phyloP scores from a whole-genome alignment of 495 filamentous ascomycete genomes.

The Penicillium verhagenii region DNA sequence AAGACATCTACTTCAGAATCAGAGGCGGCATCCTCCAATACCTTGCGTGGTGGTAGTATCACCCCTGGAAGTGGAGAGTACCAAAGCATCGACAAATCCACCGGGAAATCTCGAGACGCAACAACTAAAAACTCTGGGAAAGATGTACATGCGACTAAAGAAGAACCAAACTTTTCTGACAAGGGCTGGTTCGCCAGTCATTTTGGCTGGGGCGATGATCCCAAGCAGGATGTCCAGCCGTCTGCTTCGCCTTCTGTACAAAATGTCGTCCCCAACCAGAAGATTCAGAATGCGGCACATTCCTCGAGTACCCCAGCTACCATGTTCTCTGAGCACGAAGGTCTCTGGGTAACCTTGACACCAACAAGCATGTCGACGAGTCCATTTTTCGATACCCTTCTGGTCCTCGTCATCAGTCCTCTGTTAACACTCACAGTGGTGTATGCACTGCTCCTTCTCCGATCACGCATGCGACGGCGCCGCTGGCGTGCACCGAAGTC shows the following conservation, averaged over 20 bases:
- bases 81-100: conserved; percentile 35
- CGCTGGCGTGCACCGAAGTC: conserved; percentile 96
- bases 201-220: conserved; percentile 31
- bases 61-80: conserved; percentile 81
- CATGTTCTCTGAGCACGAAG: conserved; percentile 61
- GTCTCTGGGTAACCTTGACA: conserved; percentile 93
- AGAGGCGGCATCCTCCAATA: conserved; percentile 35
- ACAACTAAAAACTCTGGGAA: conserved; percentile 7
- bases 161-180: conserved; percentile 3
- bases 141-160: conserved; percentile 1
- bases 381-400: conserved; percentile 92
- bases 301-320: conserved; percentile 10
- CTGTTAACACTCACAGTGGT: conserved; percentile 90
- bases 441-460: conserved; percentile 82
- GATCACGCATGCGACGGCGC: conserved; percentile 83
- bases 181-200: conserved; percentile 41
- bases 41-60: conserved; percentile 65
- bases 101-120: conserved; percentile 15
- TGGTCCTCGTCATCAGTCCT: conserved; percentile 90
- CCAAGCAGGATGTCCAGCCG: conserved; percentile 13
- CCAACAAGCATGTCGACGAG: conserved; percentile 87
- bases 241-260: conserved; percentile 8
- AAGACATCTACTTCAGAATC: conserved; percentile 27
- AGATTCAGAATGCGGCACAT: conserved; percentile 12
- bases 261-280: conserved; percentile 5